Base-by-base conservation (phyloP, 805 yeast species). In the Komagataella ulmi region DNA sequence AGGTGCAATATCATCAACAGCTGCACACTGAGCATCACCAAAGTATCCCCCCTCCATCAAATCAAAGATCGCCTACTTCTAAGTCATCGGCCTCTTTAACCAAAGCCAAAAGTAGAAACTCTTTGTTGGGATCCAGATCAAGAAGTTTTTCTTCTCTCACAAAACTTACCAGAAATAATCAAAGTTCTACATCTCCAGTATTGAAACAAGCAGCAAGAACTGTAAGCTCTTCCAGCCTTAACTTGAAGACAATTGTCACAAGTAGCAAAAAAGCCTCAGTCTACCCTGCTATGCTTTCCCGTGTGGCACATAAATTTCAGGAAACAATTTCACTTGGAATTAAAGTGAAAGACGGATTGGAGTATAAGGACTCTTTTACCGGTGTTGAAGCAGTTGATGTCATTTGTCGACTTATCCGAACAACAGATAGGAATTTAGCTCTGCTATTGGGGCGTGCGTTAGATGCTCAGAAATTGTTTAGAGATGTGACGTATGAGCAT, bases 401-500 rank as follows among this genome's bases (percentile, higher is more conserved):
- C n/a, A 81, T 93, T 54, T 83, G 95, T 53, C 74, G 83, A 52
- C 85, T 93, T 51, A 83, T 91, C 50, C 74, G 95, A 57, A 91
- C 97, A 1, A 85, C 88, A 7, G 99, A 93, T 65, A 74, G 99
- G 54, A 90, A 89, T 58, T 69, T 93, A 59, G 98, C 98, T 0
- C 69, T 93, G 48, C 70, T 93, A 40, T 69, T 93, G 49, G 99
- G 98, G 24, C 75, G 99, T 56, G 83, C 97, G 0, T 70, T 93
- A 52, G 98, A 93, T 67, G 95, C 97, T 1, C 98, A 93, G 60
- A 87, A 87, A 64, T 79, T 88, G 52, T 89, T 93, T 66, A 96
- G 88, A 62, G 99, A 93, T 68, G 97, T 90, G 23, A 86, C 97
- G 0, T 91, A 91, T 66, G 95, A 89, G 59, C 98, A 90, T 64